A percentile compares a stretch with the other conserved stretches of the same genome.
phyloP scores from a whole-genome alignment of 2,329 filamentous ascomycete genomes.

The Diaporthe destruens region DNA sequence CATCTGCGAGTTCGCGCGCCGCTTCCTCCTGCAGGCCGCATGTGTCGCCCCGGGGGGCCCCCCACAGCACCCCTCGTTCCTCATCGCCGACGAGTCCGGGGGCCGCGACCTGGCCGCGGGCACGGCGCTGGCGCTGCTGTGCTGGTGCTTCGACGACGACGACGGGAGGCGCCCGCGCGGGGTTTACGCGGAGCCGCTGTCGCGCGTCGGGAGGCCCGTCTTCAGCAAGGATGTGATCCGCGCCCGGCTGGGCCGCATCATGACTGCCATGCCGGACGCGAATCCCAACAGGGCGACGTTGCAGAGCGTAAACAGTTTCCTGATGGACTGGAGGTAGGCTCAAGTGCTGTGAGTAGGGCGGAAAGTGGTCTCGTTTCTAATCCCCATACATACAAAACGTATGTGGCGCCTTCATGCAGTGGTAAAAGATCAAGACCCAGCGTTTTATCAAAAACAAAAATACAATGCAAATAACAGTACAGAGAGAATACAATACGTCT shows the following conservation, averaged over 20 bases:
- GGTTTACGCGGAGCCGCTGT: conserved; percentile 43
- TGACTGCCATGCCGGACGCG: conserved; percentile 80
- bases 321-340: conserved; percentile 72
- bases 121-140: conserved; percentile 80
- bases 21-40: conserved; percentile 52
- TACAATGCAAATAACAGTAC: no score
- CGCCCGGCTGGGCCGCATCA: conserved; percentile 83
- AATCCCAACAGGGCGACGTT: conserved; percentile 88
- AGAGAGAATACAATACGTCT: no score
- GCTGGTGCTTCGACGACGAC: conserved; percentile 74
- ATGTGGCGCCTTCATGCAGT: no score
- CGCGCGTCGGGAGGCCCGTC: conserved; percentile 39
- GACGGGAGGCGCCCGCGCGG: conserved; percentile 61
- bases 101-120: conserved; percentile 87
- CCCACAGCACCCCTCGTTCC: conserved; percentile 47
- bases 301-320: conserved; percentile 90
- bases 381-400: no score
- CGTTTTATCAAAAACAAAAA: no score
- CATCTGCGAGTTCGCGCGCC: conserved; percentile 68
- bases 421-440: no score
- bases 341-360: not conserved
- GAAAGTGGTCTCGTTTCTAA: no score
- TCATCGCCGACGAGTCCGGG: conserved; percentile 77
- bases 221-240: conserved; percentile 84
- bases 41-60: not conserved